Percentiles rank a stretch among this genome's conserved stretches.
These are phyloP conservation scores for Chimonanthus salicifolius DNA, from an alignment of 164 flowering plant species.

Conservation along the genomic window DNA sequence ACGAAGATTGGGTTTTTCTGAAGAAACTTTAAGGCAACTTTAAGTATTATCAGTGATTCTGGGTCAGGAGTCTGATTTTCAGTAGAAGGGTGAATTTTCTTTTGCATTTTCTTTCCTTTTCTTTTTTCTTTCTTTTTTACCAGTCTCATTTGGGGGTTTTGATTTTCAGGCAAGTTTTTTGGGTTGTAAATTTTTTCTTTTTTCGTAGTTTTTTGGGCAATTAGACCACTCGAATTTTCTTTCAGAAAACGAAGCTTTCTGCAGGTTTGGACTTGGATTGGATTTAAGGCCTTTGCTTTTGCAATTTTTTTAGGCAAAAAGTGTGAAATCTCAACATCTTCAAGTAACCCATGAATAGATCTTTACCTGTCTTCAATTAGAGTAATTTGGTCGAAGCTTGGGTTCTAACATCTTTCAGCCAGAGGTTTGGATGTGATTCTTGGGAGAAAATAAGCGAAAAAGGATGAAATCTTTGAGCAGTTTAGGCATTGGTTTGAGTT, in stretches of 20 bases:
- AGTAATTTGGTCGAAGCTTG: neutral
- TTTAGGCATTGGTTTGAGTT: conserved; percentile 54
- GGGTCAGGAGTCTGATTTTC: conserved; percentile 8
- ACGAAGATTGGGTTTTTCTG: conserved; percentile 1
- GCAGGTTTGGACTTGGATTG: neutral
- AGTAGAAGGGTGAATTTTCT: neutral
- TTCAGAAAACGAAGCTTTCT: neutral
- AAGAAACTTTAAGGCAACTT: neutral
- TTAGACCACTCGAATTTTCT: neutral
- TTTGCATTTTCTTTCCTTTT: neutral
- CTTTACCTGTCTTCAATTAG: neutral
- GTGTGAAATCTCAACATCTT: neutral
- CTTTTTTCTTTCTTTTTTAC: neutral
- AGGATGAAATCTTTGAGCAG: conserved; percentile 18
- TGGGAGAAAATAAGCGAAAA: neutral
- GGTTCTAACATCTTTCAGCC: neutral
- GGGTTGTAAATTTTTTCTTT: neutral
- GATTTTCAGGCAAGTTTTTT: neutral
- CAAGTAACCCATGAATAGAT: neutral
- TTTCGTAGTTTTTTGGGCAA: neutral
- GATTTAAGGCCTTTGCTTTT: neutral
- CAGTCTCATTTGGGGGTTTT: neutral
- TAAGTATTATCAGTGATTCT: neutral
- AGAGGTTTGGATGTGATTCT: conserved; percentile 9
- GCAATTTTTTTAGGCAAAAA: neutral